These are phyloP conservation scores for Vaccinium darrowii DNA, from an alignment of 148 eudicot genomes.

Conservation along the genomic window DNA sequence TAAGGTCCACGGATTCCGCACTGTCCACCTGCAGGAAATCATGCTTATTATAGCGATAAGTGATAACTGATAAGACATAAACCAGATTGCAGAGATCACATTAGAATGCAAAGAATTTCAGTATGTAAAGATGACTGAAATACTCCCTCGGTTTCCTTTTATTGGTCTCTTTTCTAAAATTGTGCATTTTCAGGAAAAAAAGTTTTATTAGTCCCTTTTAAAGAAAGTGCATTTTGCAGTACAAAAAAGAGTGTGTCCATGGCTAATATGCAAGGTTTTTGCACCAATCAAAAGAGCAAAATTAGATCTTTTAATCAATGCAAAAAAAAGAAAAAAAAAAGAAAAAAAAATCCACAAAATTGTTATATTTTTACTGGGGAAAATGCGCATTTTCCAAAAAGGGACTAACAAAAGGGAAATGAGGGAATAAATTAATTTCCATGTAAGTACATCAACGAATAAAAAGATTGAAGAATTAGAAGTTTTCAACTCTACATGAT, in stretches of 20 bases:
- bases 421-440: background rate
- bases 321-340: background rate
- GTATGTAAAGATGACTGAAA: background rate
- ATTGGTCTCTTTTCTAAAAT: background rate
- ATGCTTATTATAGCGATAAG: background rate
- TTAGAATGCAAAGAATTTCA: background rate
- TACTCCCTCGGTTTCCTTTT: background rate
- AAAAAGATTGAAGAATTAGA: background rate
- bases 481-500: background rate
- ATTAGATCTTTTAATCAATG: background rate
- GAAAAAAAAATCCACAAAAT: background rate
- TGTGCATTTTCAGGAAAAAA: background rate
- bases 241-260: background rate
- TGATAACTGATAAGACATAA: background rate
- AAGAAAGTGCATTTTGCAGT: background rate
- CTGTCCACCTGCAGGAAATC: constrained; percentile 49
- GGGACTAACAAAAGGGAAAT: background rate
- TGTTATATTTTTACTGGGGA: background rate
- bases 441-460: background rate
- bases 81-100: background rate
- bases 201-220: background rate
- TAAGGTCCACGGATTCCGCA: constrained; percentile 24
- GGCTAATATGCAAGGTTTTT: background rate
- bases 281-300: background rate
- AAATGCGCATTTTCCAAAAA: background rate